Percentiles rank a stretch among this genome's conserved stretches.
These are phyloP conservation scores for Hypoxylon sp. DNA, from an alignment of 2,329 filamentous ascomycete genomes.

Conservation along the genomic window DNA sequence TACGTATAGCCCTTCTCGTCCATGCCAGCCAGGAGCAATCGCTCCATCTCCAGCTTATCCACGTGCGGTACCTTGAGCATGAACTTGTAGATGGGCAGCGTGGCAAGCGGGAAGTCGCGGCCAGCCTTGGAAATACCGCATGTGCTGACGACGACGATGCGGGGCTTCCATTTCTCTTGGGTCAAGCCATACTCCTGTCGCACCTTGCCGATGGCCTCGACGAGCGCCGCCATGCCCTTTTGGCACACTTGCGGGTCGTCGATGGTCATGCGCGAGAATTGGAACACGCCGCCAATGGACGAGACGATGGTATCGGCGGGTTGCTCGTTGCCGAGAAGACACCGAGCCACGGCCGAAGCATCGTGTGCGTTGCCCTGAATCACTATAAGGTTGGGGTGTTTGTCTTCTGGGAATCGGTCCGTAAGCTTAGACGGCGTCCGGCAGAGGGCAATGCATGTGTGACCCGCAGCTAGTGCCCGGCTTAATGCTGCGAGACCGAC, in stretches of 20 bases:
- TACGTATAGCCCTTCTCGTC: conserved; percentile 53
- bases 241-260: conserved; percentile 66
- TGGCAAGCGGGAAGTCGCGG: conserved; percentile 61
- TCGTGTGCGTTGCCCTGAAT: conserved; percentile 65
- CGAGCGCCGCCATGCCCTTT: conserved; percentile 59
- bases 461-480: conserved; percentile 61
- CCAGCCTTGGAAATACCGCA: conserved; percentile 59
- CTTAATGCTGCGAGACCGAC: conserved; percentile 64
- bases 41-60: conserved; percentile 66
- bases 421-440: conserved; percentile 66
- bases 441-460: conserved; percentile 65
- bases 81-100: conserved; percentile 61
- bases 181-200: conserved; percentile 38
- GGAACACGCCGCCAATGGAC: conserved; percentile 61
- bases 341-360: conserved; percentile 55
- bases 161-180: conserved; percentile 50
- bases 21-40: conserved; percentile 37
- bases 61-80: conserved; percentile 60
- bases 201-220: conserved; percentile 57
- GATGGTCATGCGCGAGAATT: conserved; percentile 54
- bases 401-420: conserved; percentile 52
- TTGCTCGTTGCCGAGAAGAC: conserved; percentile 53
- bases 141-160: conserved; percentile 58
- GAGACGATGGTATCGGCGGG: conserved; percentile 62
- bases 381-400: conserved; percentile 59